Conservation (phyloP, 2,329 filamentous ascomycete species). For the Penicillium sp. region DNA sequence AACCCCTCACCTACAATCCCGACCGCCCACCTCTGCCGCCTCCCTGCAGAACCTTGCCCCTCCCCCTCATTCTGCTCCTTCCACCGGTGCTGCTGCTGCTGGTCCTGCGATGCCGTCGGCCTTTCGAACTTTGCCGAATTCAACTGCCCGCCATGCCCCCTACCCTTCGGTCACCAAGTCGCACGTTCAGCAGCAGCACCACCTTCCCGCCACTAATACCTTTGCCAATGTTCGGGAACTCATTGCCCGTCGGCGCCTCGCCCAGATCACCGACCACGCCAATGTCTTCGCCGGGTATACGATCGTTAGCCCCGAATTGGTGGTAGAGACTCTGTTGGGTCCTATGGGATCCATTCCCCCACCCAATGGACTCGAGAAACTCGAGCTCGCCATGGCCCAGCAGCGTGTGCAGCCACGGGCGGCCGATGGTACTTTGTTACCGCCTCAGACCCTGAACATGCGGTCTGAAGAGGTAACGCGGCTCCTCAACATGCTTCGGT, state of each 20-base stretch:
- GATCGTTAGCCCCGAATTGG: conserved; percentile 45
- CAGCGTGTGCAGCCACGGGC: conserved; percentile 43
- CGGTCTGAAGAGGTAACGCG: conserved; percentile 45
- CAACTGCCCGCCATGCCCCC: conserved; percentile 39
- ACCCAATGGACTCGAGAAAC: conserved; percentile 43
- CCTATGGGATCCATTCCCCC: conserved; percentile 43
- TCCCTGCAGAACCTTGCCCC: conserved; percentile 35
- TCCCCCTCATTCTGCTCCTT: conserved; percentile 32
- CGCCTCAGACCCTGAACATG: conserved; percentile 44
- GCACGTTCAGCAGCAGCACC: conserved; percentile 31
- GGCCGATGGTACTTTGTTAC: conserved; percentile 38
- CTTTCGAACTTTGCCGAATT: conserved; percentile 41
- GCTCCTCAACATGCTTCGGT: conserved; percentile 45
- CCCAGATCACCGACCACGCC: conserved; percentile 47
- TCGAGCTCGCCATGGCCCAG: conserved; percentile 46
- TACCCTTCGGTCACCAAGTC: conserved; percentile 39
- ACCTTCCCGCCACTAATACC: conserved; percentile 38
- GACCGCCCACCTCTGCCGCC: conserved; percentile 34
- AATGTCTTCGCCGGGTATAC: conserved; percentile 46
- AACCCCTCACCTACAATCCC: conserved; percentile 22
- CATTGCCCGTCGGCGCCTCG: conserved; percentile 42
- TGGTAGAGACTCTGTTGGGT: conserved; percentile 44
- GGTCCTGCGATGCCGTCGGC: conserved; percentile 45
- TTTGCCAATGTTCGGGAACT: conserved; percentile 44
- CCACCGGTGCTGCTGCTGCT: conserved; percentile 35